phyloP scores from a whole-genome alignment of 2,329 filamentous ascomycete genomes.

The Penicillium polonicum region DNA sequence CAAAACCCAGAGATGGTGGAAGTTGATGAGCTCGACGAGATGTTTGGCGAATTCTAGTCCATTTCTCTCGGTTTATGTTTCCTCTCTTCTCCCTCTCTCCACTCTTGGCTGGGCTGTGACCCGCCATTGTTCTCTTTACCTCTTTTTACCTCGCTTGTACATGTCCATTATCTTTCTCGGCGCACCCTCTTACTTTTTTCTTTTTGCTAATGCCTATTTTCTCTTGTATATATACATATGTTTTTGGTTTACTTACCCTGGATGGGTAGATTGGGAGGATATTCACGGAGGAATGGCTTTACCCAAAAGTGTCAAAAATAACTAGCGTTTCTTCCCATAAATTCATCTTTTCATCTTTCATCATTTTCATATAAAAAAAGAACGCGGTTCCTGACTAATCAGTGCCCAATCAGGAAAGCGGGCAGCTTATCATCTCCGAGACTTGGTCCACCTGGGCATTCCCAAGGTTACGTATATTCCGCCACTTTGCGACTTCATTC shows the following conservation, averaged over 20 bases:
- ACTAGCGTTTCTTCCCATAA: slow-evolving; percentile 9
- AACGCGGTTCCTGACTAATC: not conserved
- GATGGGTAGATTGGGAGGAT: slow-evolving; percentile 22
- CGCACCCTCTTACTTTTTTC: slow-evolving; percentile 8
- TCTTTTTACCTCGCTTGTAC: slow-evolving; percentile 17
- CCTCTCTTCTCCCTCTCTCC: slow-evolving; percentile 15
- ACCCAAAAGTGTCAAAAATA: slow-evolving; percentile 15
- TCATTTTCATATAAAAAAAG: not conserved
- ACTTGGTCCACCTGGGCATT: not conserved
- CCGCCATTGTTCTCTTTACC: slow-evolving; percentile 14
- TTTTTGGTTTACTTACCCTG: slow-evolving; percentile 20
- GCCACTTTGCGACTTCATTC: not conserved
- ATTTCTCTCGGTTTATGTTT: not conserved
- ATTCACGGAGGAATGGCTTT: slow-evolving; percentile 14
- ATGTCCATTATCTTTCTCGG: slow-evolving; percentile 19
- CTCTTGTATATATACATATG: slow-evolving; percentile 28
- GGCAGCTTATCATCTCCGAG: not conserved
- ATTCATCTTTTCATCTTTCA: not conserved
- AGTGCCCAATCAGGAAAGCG: not conserved
- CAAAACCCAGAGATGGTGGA: slow-evolving; percentile 83
- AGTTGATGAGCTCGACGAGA: slow-evolving; percentile 85
- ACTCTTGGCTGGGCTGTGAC: slow-evolving; percentile 19
- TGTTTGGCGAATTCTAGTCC: slow-evolving; percentile 71
- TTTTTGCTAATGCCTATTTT: slow-evolving; percentile 18
- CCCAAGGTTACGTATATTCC: not conserved